Evolutionary conservation across 192 early-diverging fungal genomes (phyloP), one percentile per base, ranked within the genome.

Genomic region (Coemansia umbellata): DNA sequence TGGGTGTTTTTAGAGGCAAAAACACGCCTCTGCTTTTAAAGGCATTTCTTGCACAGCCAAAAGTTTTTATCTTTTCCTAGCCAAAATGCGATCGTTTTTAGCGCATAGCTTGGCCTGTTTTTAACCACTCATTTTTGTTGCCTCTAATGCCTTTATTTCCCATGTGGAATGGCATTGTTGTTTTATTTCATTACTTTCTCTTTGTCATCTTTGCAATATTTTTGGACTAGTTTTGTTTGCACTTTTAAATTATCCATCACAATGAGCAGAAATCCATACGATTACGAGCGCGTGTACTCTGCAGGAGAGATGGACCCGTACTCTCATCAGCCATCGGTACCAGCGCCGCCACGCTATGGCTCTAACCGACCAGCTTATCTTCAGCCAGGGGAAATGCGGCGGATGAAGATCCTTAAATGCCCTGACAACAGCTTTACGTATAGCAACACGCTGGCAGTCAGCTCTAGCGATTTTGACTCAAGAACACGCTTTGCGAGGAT

Each of bases 391-490:
- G 60, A 67, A 43, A 61, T 39, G 28, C 55, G 60, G 36, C 60
- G 52, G 36, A 63, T 75, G 72, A 62, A 43, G 17, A 78, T 82
- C 4, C 44, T 35, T 41, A 72, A 63, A 45, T 82, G 81, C 27
- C 72, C 82, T 14, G 74, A 73, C 40, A 63, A 62, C 31, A 37
- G 41, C 3, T 50, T 78, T 31, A 81, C 81, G 3, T 60, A 85
- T 41, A 89, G 86, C 10, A 98, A 98, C 74, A 80, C 78, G 58
- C 74, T 93, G n/a, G 84, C 83, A 32, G 78, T 92, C 14, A 85
- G 78, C 66, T 69, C 83, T 11, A 63, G 80, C 21, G 88, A 91
- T 61, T 88, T 96, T 53, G 72, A 86, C 30, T 76, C 82, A 10
- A 61, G 62, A 18, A 77, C 80, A 18, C 81, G 78, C 33, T 92